A percentile compares a stretch with the other conserved stretches of the same genome.
phyloP scores from a whole-genome alignment of 768 basidiomycete species.

The Mycena crocata region DNA sequence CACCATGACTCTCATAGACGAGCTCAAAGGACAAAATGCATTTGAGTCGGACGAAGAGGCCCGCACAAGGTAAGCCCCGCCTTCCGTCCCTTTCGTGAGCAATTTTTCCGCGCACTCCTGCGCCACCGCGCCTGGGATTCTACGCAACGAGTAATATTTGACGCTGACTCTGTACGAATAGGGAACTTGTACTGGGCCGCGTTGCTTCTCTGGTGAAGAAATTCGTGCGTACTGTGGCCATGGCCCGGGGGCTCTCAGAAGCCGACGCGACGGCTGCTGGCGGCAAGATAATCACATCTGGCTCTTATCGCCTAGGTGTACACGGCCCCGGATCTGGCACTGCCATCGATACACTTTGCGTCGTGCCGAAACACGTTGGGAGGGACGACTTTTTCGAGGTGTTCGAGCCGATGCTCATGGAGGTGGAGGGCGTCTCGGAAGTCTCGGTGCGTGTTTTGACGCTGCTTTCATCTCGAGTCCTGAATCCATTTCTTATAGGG shows the following conservation, averaged over 20 bases:
- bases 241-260: slow-evolving; percentile 87
- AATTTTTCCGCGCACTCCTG: slow-evolving; percentile 3
- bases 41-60: slow-evolving; percentile 93
- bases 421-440: slow-evolving; percentile 85
- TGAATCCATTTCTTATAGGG: slow-evolving; percentile 67
- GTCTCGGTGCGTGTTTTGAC: slow-evolving; percentile 76
- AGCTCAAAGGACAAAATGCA: slow-evolving; percentile 84
- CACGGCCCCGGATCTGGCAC: slow-evolving; percentile 96
- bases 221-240: slow-evolving; percentile 87
- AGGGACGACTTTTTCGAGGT: slow-evolving; percentile 95
- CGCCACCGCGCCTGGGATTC: slow-evolving; percentile 13
- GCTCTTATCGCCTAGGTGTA: slow-evolving; percentile 97
- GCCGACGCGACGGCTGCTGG: slow-evolving; percentile 89
- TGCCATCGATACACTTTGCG: slow-evolving; percentile 97
- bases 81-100: neutral
- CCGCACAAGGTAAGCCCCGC: slow-evolving; percentile 79
- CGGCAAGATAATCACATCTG: slow-evolving; percentile 99
- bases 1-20: slow-evolving; percentile 88
- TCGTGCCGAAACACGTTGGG: slow-evolving; percentile 95
- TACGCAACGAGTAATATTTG: slow-evolving; percentile 7
- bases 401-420: slow-evolving; percentile 90
- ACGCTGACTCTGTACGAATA: slow-evolving; percentile 49
- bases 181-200: slow-evolving; percentile 93
- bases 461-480: neutral
- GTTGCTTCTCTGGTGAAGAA: slow-evolving; percentile 91